These are phyloP conservation scores for Pisolithus thermaeus DNA, from an alignment of 1,284 basidiomycete genomes.

Conservation along the genomic window DNA sequence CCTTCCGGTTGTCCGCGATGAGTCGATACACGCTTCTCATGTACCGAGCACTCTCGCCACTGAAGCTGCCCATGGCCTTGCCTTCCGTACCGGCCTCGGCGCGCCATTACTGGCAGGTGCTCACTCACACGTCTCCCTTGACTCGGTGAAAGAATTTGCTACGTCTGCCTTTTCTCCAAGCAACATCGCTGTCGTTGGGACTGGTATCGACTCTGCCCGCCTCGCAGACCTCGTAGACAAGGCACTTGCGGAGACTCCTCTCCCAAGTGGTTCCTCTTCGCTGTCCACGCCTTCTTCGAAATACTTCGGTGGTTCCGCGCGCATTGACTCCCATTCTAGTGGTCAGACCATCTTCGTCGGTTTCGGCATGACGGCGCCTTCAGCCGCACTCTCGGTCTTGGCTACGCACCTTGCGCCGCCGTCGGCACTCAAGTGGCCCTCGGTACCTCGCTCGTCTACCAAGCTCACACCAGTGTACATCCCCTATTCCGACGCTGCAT, in stretches of 20 bases:
- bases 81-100: conserved; percentile 89
- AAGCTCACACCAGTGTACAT: conserved; percentile 70
- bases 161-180: conserved; percentile 65
- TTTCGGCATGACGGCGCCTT: conserved; percentile 62
- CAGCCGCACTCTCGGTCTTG: conserved; percentile 73
- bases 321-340: conserved; percentile 55
- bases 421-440: conserved; percentile 80
- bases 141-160: conserved; percentile 72
- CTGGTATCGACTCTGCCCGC: conserved; percentile 71
- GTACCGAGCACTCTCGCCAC: conserved; percentile 64
- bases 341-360: conserved; percentile 80
- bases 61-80: conserved; percentile 81
- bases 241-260: conserved; percentile 48
- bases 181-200: conserved; percentile 82
- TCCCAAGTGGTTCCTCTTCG: conserved; percentile 37
- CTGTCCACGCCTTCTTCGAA: conserved; percentile 38
- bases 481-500: conserved; percentile 84
- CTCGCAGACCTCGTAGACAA: conserved; percentile 71
- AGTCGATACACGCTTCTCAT: conserved; percentile 57
- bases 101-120: conserved; percentile 78
- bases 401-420: conserved; percentile 69
- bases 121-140: conserved; percentile 59
- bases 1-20: conserved; percentile 66
- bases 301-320: conserved; percentile 86
- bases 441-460: conserved; percentile 45